A percentile compares a stretch with the other conserved stretches of the same genome.
These are phyloP conservation scores for Didymella keratinophila DNA, from an alignment of 2,329 filamentous ascomycete species.

Conservation along the genomic window DNA sequence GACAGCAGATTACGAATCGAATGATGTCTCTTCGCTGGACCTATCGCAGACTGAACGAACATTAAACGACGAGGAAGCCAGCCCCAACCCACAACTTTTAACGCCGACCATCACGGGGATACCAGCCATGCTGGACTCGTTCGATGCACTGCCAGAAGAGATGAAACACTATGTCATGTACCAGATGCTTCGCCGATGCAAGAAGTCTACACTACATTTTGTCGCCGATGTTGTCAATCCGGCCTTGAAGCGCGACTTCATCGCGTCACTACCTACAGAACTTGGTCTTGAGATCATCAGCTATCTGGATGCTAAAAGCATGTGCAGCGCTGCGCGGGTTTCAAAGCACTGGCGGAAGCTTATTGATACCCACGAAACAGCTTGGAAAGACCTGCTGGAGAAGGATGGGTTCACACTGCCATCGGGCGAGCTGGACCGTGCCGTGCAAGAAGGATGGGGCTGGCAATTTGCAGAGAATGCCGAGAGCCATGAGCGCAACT, in stretches of 20 bases:
- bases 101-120: constrained; percentile 71
- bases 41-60: constrained; percentile 35
- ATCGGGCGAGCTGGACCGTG: constrained; percentile 81
- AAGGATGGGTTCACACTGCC: constrained; percentile 81
- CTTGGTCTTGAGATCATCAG: constrained; percentile 86
- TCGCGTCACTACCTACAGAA: constrained; percentile 83
- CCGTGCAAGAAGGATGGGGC: constrained; percentile 92
- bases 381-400: constrained; percentile 94
- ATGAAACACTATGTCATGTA: constrained; percentile 98
- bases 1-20: constrained; percentile 44
- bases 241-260: constrained; percentile 91
- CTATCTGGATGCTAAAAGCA: constrained; percentile 83
- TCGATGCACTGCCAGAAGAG: constrained; percentile 88
- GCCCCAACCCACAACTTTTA: constrained; percentile 46
- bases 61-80: constrained; percentile 25
- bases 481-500: constrained; percentile 80
- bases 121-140: constrained; percentile 85
- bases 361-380: constrained; percentile 90
- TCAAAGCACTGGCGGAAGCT: constrained; percentile 93
- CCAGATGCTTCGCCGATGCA: constrained; percentile 86
- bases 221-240: constrained; percentile 93
- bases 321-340: constrained; percentile 90
- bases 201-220: constrained; percentile 86
- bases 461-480: constrained; percentile 88
- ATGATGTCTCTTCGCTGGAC: constrained; percentile 50